Conservation (phyloP, 306 rosid species). For the Vachellia pachyceras region DNA sequence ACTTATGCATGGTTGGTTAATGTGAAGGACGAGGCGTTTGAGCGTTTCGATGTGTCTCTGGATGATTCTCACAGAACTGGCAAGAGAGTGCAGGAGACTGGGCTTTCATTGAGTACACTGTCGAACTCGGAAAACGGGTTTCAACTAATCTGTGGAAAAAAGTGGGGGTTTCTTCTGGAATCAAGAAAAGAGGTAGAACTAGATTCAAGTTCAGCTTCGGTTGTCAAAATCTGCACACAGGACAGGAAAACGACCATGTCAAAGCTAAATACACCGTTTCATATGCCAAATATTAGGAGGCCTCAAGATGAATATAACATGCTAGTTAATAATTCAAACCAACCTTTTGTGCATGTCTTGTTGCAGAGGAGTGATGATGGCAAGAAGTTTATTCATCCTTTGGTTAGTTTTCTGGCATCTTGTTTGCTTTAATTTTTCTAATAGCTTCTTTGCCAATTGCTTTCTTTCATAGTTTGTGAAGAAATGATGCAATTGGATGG, state of each 20-base stretch:
- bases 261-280: constrained; percentile 87
- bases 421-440: background rate
- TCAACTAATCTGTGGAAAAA: constrained; percentile 67
- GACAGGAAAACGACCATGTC: constrained; percentile 58
- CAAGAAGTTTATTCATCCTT: constrained; percentile 71
- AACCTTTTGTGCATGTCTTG: constrained; percentile 93
- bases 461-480: too few species aligned
- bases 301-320: constrained; percentile 83
- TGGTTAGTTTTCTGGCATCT: constrained; percentile 57
- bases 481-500: too few species aligned
- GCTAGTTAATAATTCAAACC: constrained; percentile 68
- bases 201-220: constrained; percentile 32
- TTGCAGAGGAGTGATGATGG: constrained; percentile 79
- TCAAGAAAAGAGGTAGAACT: constrained; percentile 37
- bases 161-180: constrained; percentile 23
- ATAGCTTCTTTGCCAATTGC: too few species aligned
- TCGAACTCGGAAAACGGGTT: too few species aligned
- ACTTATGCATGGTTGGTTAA: too few species aligned
- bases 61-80: too few species aligned
- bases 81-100: too few species aligned
- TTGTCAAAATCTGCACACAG: constrained; percentile 59
- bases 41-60: too few species aligned
- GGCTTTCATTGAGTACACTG: too few species aligned
- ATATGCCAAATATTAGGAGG: constrained; percentile 74
- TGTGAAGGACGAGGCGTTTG: constrained; percentile 72